Conservation (phyloP, 345 rosid species). For the Durio zibethinus region DNA sequence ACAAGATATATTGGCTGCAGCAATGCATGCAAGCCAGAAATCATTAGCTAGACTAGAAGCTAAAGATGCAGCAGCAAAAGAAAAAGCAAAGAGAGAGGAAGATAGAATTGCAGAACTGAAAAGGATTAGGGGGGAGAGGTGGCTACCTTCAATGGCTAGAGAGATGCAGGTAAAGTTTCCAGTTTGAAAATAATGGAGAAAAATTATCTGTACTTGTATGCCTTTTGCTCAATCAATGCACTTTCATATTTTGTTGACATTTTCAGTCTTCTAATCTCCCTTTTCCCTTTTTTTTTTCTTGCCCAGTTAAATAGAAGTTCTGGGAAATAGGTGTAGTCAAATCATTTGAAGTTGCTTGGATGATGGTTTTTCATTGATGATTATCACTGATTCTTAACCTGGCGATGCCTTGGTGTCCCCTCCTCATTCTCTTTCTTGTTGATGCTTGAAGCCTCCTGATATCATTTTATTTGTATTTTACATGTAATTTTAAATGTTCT, state of each 20-base stretch:
- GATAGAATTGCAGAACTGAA: conserved; percentile 71
- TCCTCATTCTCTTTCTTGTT: not conserved
- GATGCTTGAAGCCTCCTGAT: not conserved
- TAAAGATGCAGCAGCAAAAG: conserved; percentile 61
- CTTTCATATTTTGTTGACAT: not conserved
- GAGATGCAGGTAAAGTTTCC: conserved; percentile 39
- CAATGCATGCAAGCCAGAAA: conserved; percentile 47
- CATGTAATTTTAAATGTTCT: not conserved
- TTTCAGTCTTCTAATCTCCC: not conserved
- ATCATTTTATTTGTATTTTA: not conserved
- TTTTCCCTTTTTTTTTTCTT: not conserved
- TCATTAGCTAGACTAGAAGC: conserved; percentile 58
- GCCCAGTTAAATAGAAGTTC: conserved; percentile 18
- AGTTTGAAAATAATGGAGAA: conserved; percentile 1
- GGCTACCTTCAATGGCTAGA: conserved; percentile 77
- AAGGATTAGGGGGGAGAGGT: conserved; percentile 71
- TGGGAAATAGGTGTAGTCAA: conserved; percentile 10
- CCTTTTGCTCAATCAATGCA: not conserved
- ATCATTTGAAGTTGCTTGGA: not conserved
- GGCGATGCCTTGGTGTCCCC: not conserved
- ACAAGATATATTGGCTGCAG: conserved; percentile 53
- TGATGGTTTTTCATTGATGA: not conserved
- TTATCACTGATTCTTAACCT: not conserved
- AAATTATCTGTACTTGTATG: not conserved
- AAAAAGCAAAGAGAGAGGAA: conserved; percentile 73